Evolutionary conservation across 768 basidiomycete species (phyloP), one percentile per base, ranked within the genome.

Genomic region (Candolleomyces eurysporus): DNA sequence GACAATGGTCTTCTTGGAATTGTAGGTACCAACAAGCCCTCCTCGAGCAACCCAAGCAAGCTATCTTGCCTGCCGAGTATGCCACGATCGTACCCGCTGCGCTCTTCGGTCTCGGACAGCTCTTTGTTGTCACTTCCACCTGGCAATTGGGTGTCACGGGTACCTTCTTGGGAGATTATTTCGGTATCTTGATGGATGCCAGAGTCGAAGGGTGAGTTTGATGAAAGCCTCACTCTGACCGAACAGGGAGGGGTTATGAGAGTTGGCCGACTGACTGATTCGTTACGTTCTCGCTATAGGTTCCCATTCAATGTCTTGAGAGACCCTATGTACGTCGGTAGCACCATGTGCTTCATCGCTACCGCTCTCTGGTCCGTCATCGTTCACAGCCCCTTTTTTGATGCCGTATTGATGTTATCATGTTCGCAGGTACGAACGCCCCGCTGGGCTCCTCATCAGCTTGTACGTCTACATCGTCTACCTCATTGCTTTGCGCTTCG

Each of bases 261-360:
- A 13, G 40, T 22, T 49, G 30, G 56, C 21, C 26, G 30, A 14
- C 11, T 22, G 6, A 49, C 42, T n/a, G 14, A 7, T 48, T 10
- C 46, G 13, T 7, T 48, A 19, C 9, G 26, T 19, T 36, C 8
- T 3, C 36, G 17, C 14, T 53, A 5, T 61, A 84, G 83, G 21
- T 99, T 99, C 80, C 96, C 96, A 0, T 99, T 98, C 82, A 96
- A 96, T 71, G 83, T 97, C 51, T 80, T 96, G 46, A 81, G 85
- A 19, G 90, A 97, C 73, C 96, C 96, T 0, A 99, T 99, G 96
- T 98, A 99, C 70, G 91, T 94, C 50, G 96, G 96, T 8, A 94
- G 90, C 69, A 95, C 94, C 5, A 77, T 99, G 78, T 92, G 88
- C 71, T 98, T 98, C 76, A 75, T 85, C 42, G 96, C 88, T 21